These are phyloP conservation scores for Aspergillus arachidicola DNA, from an alignment of 2,329 filamentous ascomycete species.

Conservation along the genomic window DNA sequence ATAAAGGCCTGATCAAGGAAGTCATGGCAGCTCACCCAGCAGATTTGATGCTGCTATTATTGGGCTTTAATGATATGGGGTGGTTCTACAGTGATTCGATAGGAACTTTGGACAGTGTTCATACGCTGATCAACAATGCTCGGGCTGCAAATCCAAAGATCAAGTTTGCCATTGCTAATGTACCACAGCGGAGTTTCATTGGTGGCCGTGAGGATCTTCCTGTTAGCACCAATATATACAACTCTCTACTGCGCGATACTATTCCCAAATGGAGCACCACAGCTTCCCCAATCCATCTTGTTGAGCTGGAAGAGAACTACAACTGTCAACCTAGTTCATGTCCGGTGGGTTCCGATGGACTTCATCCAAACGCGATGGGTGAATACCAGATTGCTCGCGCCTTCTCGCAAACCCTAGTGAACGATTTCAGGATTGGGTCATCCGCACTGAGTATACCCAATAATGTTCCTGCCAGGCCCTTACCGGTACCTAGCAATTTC, in stretches of 20 bases:
- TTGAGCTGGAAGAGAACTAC: neutral
- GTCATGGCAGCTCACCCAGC: too few relatives aligned
- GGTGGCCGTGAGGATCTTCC: neutral
- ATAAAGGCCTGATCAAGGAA: too few relatives aligned
- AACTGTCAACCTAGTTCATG: neutral
- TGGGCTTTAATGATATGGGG: too few relatives aligned
- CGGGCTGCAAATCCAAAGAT: neutral
- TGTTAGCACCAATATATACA: conserved; percentile 2
- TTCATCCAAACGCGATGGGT: conserved; percentile 4
- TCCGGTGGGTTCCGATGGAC: conserved; percentile 5
- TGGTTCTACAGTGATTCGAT: too few relatives aligned
- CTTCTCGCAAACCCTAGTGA: neutral
- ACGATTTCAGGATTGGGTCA: neutral
- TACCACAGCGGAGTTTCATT: neutral
- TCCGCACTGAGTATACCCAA: neutral
- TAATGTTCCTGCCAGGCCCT: neutral
- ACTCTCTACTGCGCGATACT: conserved; percentile 1
- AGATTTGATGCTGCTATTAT: too few relatives aligned
- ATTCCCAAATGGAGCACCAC: neutral
- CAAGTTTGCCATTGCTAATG: neutral
- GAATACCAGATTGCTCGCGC: conserved; percentile 3
- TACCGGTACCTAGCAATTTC: neutral
- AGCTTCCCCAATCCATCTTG: neutral
- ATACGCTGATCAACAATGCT: neutral
- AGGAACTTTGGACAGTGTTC: neutral